Conservation (phyloP, 208 protist genomes). For the Acanthamoeba triangularis region DNA sequence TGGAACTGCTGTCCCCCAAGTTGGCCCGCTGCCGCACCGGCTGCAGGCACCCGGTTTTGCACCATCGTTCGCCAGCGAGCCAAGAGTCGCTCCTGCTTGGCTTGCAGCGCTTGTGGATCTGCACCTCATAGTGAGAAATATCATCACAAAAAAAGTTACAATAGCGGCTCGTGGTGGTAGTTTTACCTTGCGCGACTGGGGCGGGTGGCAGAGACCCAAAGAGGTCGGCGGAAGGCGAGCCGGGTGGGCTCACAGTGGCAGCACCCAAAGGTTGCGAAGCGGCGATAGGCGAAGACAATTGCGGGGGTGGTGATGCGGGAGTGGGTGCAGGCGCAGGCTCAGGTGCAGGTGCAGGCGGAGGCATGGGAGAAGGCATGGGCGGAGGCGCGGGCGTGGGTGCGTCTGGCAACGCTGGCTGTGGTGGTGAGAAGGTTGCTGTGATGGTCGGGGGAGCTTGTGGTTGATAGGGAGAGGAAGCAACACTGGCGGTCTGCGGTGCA, state of each 20-base stretch:
- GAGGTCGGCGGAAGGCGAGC: not conserved
- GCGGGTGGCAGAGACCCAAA: not conserved
- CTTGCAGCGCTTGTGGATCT: not conserved
- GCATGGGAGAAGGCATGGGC: no score
- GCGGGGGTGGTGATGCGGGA: no score
- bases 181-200: not conserved
- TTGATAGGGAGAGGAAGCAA: not conserved
- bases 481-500: not conserved
- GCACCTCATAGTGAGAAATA: not conserved
- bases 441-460: not conserved
- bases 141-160: not conserved
- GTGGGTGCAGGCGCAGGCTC: no score
- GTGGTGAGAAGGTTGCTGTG: no score
- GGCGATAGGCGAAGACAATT: not conserved
- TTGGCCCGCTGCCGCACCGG: no score
- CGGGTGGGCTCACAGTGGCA: not conserved
- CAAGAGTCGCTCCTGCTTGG: not conserved
- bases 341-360: no score
- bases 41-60: not conserved
- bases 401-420: no score
- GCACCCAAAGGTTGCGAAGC: not conserved
- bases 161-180: no score
- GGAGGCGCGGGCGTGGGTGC: no score
- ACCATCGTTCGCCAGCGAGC: not conserved
- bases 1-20: no score